phyloP scores from a whole-genome alignment of 2,329 filamentous ascomycete genomes.

The Lachnellula subtilissima region DNA sequence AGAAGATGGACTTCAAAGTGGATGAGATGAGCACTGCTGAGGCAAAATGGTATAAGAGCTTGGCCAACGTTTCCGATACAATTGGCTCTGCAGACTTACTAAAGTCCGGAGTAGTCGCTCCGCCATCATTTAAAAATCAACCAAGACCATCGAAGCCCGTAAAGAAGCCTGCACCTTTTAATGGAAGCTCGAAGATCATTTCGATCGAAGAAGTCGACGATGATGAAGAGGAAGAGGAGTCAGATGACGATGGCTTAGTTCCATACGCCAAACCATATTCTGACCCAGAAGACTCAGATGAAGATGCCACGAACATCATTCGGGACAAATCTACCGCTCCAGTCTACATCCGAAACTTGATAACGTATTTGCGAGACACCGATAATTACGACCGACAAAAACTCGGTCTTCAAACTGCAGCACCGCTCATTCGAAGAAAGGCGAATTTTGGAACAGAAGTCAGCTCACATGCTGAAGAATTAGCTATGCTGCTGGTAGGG shows the following conservation, averaged over 20 bases:
- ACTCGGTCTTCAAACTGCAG: conserved; percentile 71
- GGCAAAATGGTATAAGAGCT: conserved; percentile 66
- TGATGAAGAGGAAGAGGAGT: conserved; percentile 44
- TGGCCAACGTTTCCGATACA: conserved; percentile 59
- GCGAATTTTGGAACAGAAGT: conserved; percentile 85
- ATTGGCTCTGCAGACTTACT: conserved; percentile 55
- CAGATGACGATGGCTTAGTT: conserved; percentile 46
- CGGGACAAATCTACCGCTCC: conserved; percentile 79
- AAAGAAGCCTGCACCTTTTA: conserved; percentile 27
- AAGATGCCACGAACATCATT: conserved; percentile 82
- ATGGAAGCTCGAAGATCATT: conserved; percentile 39
- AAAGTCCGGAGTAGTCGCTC: conserved; percentile 21
- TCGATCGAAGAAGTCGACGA: conserved; percentile 60
- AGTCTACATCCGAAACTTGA: conserved; percentile 84
- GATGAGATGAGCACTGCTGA: conserved; percentile 72
- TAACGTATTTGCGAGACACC: conserved; percentile 70
- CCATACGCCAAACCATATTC: conserved; percentile 83
- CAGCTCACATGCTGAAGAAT: conserved; percentile 73
- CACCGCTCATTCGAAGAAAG: conserved; percentile 80
- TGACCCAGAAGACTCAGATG: conserved; percentile 86
- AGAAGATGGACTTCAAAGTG: conserved; percentile 75
- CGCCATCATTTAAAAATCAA: conserved; percentile 12
- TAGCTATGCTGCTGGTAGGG: conserved; percentile 71
- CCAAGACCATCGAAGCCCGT: conserved; percentile 24
- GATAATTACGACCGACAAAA: conserved; percentile 83